These are phyloP conservation scores for Favolaschia claudopus DNA, from an alignment of 768 basidiomycete species.

Conservation along the genomic window DNA sequence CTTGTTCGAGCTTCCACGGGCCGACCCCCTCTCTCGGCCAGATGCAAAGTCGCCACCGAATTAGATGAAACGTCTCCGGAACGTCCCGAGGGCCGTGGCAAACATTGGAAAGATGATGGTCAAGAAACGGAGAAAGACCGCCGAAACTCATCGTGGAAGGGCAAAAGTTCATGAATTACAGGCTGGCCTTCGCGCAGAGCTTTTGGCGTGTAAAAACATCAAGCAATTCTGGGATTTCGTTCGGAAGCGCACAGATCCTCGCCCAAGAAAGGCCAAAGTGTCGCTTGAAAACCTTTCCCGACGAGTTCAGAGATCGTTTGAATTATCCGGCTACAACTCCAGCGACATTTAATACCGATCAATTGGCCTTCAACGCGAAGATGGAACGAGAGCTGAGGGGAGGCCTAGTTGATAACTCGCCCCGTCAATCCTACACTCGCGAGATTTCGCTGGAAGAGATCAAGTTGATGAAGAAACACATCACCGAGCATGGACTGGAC, in stretches of 20 bases:
- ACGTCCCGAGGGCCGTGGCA: background rate
- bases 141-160: background rate
- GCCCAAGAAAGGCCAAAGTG: background rate
- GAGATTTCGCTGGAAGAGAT: background rate
- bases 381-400: background rate
- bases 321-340: background rate
- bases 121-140: too few species aligned
- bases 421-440: background rate
- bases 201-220: background rate
- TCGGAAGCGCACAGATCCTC: too few species aligned
- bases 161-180: conserved; percentile 7
- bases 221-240: conserved; percentile 5
- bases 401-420: background rate
- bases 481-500: background rate
- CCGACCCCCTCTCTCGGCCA: too few species aligned
- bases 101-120: background rate
- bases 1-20: background rate
- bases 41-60: background rate
- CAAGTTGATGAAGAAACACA: background rate
- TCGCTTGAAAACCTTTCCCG: background rate
- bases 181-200: background rate
- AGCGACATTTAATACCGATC: background rate
- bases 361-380: background rate
- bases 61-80: background rate
- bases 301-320: background rate